Conservation (phyloP, 2,329 filamentous ascomycete genomes). For the Venturiaceae sp. region DNA sequence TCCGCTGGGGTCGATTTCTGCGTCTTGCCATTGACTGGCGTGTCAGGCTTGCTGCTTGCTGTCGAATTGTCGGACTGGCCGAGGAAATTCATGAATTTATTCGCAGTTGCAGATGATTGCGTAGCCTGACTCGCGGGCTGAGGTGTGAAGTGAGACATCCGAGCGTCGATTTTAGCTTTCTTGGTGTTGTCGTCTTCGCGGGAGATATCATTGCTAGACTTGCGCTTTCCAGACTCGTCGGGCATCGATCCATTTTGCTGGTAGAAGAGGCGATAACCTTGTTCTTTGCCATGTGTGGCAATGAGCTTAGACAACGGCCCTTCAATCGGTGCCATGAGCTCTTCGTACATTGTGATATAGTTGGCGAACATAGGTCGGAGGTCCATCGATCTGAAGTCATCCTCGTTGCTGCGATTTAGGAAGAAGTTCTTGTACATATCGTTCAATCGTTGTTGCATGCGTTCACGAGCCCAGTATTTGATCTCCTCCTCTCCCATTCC, state of each 20-base stretch:
- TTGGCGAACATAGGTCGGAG: neutral
- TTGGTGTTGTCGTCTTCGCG: neutral
- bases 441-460: neutral
- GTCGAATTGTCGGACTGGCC: neutral
- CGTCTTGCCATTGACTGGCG: neutral
- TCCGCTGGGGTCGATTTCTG: neutral
- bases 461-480: neutral
- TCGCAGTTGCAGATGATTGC: neutral
- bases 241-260: constrained; percentile 1
- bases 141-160: neutral
- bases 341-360: constrained; percentile 1
- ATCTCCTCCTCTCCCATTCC: neutral
- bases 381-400: neutral
- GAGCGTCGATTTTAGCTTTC: neutral
- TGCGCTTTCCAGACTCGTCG: neutral
- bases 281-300: neutral
- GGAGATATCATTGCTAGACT: neutral
- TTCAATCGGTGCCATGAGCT: neutral
- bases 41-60: neutral
- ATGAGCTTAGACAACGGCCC: neutral
- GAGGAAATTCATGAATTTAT: neutral
- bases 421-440: neutral
- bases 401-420: neutral
- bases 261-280: neutral
- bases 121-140: neutral